Evolutionary conservation across 169 alveolate species (phyloP).

Genomic region (Amoebophrya sp.): DNA sequence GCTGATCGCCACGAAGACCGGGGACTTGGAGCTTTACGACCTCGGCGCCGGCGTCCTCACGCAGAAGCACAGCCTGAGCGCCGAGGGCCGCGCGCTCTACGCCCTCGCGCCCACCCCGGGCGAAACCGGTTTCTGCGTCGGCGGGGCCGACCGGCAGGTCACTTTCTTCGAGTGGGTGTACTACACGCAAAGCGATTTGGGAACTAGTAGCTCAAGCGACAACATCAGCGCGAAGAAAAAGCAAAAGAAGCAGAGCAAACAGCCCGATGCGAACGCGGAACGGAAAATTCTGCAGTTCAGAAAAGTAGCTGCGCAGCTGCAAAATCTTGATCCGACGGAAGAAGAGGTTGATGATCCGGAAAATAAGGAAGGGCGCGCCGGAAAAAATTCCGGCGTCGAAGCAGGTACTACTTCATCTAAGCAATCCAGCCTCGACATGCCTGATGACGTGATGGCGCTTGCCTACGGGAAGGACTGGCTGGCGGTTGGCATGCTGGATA

Average conservation of each 20-base stretch:
- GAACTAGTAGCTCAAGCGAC: too few relatives aligned
- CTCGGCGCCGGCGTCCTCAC: background rate
- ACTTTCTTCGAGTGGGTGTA: background rate
- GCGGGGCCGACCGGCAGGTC: background rate
- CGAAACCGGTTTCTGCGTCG: background rate
- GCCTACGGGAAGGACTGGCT: slow-evolving; percentile 40
- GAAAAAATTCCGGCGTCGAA: background rate
- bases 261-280: background rate
- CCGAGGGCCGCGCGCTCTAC: background rate
- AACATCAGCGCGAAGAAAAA: background rate
- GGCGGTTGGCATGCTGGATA: slow-evolving; percentile 64
- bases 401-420: too few relatives aligned
- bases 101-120: background rate
- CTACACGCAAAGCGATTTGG: background rate
- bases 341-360: too few relatives aligned
- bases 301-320: too few relatives aligned
- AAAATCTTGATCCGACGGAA: too few relatives aligned
- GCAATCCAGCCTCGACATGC: too few relatives aligned
- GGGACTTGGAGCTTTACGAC: background rate
- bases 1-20: background rate
- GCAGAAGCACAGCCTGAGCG: background rate
- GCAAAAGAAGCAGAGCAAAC: background rate
- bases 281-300: background rate
- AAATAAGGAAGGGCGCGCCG: background rate
- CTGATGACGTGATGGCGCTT: background rate